Evolutionary conservation across 139 green algal genomes (phyloP).

Genomic region (Edaphochlamys debaryana): DNA sequence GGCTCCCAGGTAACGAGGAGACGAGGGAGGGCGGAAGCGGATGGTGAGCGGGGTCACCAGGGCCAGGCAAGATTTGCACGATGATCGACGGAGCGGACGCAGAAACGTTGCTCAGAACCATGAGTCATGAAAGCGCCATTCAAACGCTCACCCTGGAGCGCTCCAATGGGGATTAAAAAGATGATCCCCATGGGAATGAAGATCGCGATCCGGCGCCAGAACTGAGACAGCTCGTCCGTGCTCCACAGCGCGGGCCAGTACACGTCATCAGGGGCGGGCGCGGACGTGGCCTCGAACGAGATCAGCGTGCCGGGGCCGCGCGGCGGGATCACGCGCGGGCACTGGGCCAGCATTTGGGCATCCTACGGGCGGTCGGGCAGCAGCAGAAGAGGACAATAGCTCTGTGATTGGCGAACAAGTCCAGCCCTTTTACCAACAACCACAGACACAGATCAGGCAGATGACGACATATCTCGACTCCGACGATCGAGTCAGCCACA

Average conservation of each 20-base stretch:
- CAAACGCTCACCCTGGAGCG: conserved; percentile 2
- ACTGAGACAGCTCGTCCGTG: not conserved
- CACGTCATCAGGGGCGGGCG: not conserved
- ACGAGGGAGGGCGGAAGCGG: too few species aligned
- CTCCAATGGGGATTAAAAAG: conserved; percentile 18
- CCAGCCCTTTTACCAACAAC: too few species aligned
- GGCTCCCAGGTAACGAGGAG: too few species aligned
- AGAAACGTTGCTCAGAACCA: too few species aligned
- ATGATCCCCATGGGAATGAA: not conserved
- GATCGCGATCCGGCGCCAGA: not conserved
- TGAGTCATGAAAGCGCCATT: too few species aligned
- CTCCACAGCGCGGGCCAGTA: conserved; percentile 16
- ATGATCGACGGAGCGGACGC: too few species aligned
- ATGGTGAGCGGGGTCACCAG: too few species aligned
- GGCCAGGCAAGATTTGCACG: too few species aligned
- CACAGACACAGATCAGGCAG: too few species aligned
- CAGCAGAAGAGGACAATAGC: not conserved
- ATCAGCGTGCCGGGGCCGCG: not conserved
- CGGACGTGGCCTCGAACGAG: not conserved
- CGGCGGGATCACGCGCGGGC: not conserved
- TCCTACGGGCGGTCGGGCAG: not conserved
- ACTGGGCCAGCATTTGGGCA: not conserved
- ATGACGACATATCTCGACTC: too few species aligned
- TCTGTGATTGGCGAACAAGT: not conserved
- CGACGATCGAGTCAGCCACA: too few species aligned